Evolutionary conservation across 192 early-diverging fungal species (phyloP), one percentile per base, ranked within the genome.

Genomic region (Mortierella antarctica): DNA sequence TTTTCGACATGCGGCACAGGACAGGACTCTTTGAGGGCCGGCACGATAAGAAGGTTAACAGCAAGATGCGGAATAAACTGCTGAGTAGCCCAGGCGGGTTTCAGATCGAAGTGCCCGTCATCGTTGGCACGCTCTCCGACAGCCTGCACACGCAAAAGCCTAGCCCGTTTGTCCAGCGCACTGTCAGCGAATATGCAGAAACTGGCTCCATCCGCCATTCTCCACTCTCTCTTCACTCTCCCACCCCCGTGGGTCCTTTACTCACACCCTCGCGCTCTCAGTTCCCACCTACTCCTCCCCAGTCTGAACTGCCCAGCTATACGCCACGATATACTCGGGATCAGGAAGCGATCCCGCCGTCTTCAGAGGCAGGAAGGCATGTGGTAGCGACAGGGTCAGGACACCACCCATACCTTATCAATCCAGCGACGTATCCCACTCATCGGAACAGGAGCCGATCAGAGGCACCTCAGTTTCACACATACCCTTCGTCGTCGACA

Each of bases 1-100:
- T 82, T 1, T 56, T 82, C 51, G 70, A 82, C 52, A 68, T 82
- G 74, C 59, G 74, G 13, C 4, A 3, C 18, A 77, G 59, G 54
- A 65, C 61, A 3, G 53, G 66, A 7, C 65, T 77, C 14, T 17
- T 77, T 12, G 74, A 77, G 23, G 6, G 41, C 1, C 52, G 56
- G 7, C 49, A 44, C 23, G 31, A 21, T 6, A 49, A 64, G 47
- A 77, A 39, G 48, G n/a, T 77, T 2, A 70, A 62, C 31, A 57
- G 23, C 4, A 62, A 54, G 23, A 23, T 65, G 11, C 31, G 56
- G 18, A 70, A 55, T 5, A 62, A 58, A 20, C 59, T 77, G 6
- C 44, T 77, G 39, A n/a, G 46, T 14, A 53, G 47, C 39, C 74
- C 74, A 1, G 74, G 74, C 6, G 74, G 74, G 21, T 63, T 70